phyloP scores from a whole-genome alignment of 345 rosid genomes.

The Gynandropsis gynandra region DNA sequence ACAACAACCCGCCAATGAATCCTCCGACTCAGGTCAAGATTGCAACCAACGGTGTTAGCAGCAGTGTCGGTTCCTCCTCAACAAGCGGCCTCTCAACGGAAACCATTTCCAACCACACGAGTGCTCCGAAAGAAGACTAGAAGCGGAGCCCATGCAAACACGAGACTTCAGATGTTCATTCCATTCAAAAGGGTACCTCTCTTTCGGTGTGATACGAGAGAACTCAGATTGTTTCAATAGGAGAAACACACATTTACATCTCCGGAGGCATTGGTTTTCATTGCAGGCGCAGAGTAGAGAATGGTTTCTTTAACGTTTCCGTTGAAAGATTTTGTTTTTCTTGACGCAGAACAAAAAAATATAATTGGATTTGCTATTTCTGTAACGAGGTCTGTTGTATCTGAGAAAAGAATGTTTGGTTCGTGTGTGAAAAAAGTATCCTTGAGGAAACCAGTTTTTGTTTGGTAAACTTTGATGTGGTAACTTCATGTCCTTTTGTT shows the following conservation, averaged over 20 bases:
- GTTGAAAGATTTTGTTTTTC: too few species aligned
- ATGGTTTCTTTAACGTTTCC: too few species aligned
- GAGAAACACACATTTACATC: constrained; percentile 28
- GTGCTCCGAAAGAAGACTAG: constrained; percentile 50
- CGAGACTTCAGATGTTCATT: constrained; percentile 19
- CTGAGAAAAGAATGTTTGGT: too few species aligned
- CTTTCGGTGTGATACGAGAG: constrained; percentile 32
- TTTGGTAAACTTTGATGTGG: too few species aligned
- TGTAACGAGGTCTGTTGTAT: too few species aligned
- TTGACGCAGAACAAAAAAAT: too few species aligned
- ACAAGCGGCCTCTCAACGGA: constrained; percentile 41
- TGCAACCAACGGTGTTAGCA: constrained; percentile 35
- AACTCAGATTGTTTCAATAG: constrained; percentile 4
- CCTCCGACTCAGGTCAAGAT: constrained; percentile 31
- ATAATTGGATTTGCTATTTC: too few species aligned
- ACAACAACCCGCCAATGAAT: constrained; percentile 33
- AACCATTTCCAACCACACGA: constrained; percentile 39
- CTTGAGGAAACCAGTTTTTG: too few species aligned
- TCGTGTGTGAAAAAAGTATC: too few species aligned
- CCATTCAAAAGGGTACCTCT: constrained; percentile 22
- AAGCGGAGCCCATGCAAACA: constrained; percentile 16
- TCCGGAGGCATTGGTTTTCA: constrained; percentile 45
- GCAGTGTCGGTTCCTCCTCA: constrained; percentile 28
- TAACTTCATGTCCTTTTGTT: too few species aligned
- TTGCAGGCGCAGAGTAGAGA: constrained; percentile 23